Evolutionary conservation across 2,329 filamentous ascomycete species (phyloP).

Genomic region (Cercospora sp.): DNA sequence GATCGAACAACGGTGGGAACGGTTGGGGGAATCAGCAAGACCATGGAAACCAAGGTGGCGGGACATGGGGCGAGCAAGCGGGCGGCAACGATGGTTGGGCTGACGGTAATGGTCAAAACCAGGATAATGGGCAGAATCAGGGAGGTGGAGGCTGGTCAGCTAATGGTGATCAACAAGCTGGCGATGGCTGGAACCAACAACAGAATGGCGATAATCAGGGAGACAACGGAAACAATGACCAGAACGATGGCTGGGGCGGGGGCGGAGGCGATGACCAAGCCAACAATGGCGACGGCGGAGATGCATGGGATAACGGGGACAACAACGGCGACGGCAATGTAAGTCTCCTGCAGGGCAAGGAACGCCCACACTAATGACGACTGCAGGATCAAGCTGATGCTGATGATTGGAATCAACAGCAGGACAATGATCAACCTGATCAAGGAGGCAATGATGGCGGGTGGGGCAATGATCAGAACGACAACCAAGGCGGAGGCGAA

Average conservation of each 20-base stretch:
- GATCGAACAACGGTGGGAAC: not conserved
- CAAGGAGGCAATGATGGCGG: not conserved
- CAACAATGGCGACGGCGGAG: not conserved
- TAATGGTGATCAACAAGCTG: constrained; percentile 32
- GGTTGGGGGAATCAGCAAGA: constrained; percentile 5
- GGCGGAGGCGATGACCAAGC: not conserved
- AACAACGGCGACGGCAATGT: not conserved
- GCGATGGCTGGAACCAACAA: not conserved
- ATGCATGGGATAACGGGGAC: not conserved
- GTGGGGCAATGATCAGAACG: not conserved
- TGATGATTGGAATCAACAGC: constrained; percentile 1
- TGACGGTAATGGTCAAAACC: not conserved
- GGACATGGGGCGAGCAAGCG: not conserved
- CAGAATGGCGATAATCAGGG: constrained; percentile 4
- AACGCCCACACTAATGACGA: not conserved
- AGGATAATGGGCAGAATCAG: not conserved
- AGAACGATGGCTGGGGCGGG: constrained; percentile 19
- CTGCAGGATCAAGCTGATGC: not conserved
- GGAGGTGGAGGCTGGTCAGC: constrained; percentile 6
- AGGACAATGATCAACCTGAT: not conserved
- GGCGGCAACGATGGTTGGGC: not conserved
- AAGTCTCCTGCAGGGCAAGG: not conserved
- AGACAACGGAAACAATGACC: constrained; percentile 9
- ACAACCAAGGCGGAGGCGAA: constrained; percentile 5
- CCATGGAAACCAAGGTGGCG: not conserved